Evolutionary conservation across 495 filamentous ascomycete species (phyloP), one percentile per base, ranked within the genome.

Genomic region (Cryomyces minteri): DNA sequence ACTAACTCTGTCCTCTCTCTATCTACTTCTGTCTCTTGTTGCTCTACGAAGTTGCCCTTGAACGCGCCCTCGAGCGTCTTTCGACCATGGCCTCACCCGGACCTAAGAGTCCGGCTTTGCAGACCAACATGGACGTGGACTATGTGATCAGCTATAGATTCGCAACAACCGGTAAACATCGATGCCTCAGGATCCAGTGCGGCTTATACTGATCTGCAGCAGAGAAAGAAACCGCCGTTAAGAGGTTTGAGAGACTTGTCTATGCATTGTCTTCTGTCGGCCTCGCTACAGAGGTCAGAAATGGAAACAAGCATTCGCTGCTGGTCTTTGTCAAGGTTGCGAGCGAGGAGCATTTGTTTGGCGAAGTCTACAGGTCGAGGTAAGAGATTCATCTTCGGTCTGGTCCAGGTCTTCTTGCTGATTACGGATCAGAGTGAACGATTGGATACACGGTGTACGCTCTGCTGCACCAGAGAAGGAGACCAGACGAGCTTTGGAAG

Each of bases 381-480:
- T 77, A 50, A 51, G 64, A 25, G 18, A 25, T 2, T 25, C 42
- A 32, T 10, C 10, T 39, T 18, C 12, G 18, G 18, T 9, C 4
- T 18, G 14, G 6, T 8, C 42, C 18, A 25, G 1, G 14, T 8
- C n/a, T 32, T 30, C 9, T 43, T 46, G 33, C 46, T 52, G 38
- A 42, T 14, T 29, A 29, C 46, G 34, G 40, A 51, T 54, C 54
- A 86, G 90, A 43, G 79, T 95, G 40, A 85, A 86, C 55, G 92
- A 98, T 66, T 98, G 90, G 90, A 79, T 96, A 29, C 81, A 88
- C 63, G 86, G 90, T 32, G 80, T 95, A 34, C 79, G 86, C 38
- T 69, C 79, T 49, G 69, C 71, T 11, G 80, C 88, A 31, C 92
- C 88, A 1, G 78, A 82, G 46, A 76, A 77, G 58, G 77, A 87